Base-by-base conservation (phyloP, 1,284 basidiomycete genomes). In the Pseudozyma tsukubaensis region DNA sequence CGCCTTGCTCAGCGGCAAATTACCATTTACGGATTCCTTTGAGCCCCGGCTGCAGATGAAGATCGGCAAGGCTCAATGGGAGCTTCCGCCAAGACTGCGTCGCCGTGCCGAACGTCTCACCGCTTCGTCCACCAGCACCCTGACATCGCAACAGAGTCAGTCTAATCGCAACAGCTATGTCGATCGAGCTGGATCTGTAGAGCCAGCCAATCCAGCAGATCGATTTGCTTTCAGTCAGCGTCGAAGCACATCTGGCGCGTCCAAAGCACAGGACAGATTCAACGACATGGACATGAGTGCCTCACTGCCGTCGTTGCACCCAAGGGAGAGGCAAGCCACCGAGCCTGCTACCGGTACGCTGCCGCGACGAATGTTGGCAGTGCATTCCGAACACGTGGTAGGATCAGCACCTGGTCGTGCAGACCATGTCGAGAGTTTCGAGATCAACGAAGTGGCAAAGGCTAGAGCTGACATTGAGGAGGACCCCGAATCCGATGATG, bases 41-140 rank as follows among this genome's bases (percentile, higher is more conserved):
- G 80, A 82, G 53, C 80, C 80, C 8, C 60, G 80, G 4, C 50
- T 82, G 47, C 78, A 80, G 59, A 71, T 69, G 59, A 80, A 80
- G 68, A 82, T 82, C 34, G 72, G 70, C 35, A 76, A 72, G 47
- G 80, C 72, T 13, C 70, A 77, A 21, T 82, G 80, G 80, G 72
- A 78, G 21, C 50, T 80, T 35, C 80, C 80, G 13, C 42, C 63
- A 3, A 50, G 80, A 4, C 59, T 82, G 11, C 66, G 72, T 44
- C 57, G 79, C 18, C 64, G 72, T 29, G 67, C 69, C 16, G 67
- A 70, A 45, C 60, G 67, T 12, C 61, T 70, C 6, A 40, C 68
- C n/a, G 48, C 52, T 14, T 50, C 58, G 10, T 59, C 65, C 8
- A 60, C 60, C 2, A 59, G 67, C 44, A 70, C 60, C 5, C 19